Evolutionary conservation across 2,329 filamentous ascomycete genomes (phyloP).

Genomic region (Mariannaea sp.): DNA sequence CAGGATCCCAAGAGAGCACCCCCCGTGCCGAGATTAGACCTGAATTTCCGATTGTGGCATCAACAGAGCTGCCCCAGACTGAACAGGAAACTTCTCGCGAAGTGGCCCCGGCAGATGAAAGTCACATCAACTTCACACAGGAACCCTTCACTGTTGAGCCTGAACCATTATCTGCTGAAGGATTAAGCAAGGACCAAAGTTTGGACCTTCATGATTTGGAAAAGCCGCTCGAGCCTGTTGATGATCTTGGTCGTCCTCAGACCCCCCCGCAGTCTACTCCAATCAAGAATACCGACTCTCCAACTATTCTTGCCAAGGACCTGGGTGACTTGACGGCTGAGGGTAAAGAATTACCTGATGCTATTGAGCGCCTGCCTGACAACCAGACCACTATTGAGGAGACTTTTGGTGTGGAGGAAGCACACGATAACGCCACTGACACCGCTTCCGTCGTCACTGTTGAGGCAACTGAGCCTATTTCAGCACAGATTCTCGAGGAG

Average conservation of each 20-base stretch:
- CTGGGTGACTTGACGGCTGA: slow-evolving; percentile 42
- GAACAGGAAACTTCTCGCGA: slow-evolving; percentile 9
- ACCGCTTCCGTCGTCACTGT: background rate
- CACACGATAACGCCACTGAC: slow-evolving; percentile 3
- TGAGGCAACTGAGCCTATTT: background rate
- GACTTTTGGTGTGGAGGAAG: slow-evolving; percentile 5
- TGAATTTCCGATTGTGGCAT: slow-evolving; percentile 31
- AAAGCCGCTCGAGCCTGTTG: slow-evolving; percentile 40
- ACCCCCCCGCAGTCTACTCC: slow-evolving; percentile 36
- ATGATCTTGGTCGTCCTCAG: slow-evolving; percentile 27
- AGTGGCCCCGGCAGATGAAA: background rate
- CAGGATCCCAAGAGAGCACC: slow-evolving; percentile 69
- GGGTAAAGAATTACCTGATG: slow-evolving; percentile 46
- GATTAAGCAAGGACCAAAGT: slow-evolving; percentile 50
- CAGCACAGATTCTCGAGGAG: background rate
- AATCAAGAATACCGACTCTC: slow-evolving; percentile 25
- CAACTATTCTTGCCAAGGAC: slow-evolving; percentile 27
- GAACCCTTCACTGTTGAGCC: slow-evolving; percentile 30
- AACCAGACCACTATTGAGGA: slow-evolving; percentile 15
- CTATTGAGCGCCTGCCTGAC: slow-evolving; percentile 35
- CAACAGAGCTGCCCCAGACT: slow-evolving; percentile 1
- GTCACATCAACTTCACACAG: background rate
- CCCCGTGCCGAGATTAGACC: slow-evolving; percentile 62
- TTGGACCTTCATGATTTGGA: slow-evolving; percentile 49
- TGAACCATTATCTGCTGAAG: slow-evolving; percentile 47